Evolutionary conservation across 192 early-diverging fungal species (phyloP).

Genomic region (Spinellus fusiger): DNA sequence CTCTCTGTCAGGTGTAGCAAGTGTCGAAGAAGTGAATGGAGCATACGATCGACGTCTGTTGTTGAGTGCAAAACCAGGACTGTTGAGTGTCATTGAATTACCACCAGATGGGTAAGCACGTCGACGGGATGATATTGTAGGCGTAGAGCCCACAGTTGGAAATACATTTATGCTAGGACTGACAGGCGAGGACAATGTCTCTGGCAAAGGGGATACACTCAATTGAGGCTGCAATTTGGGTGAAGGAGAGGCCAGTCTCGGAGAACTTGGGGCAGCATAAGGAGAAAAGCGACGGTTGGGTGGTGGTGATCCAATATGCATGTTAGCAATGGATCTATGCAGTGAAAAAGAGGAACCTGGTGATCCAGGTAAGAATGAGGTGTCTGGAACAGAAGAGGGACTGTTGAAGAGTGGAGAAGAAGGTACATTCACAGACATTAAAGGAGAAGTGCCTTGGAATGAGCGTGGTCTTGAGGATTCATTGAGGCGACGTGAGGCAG

Average conservation of each 20-base stretch:
- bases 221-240: slow-evolving; percentile 5
- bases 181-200: background rate
- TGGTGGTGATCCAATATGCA: slow-evolving; percentile 29
- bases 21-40: slow-evolving; percentile 10
- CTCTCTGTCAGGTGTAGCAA: slow-evolving; percentile 16
- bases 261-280: slow-evolving; percentile 23
- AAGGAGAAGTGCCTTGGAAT: slow-evolving; percentile 1
- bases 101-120: background rate
- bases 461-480: background rate
- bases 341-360: slow-evolving; percentile 12
- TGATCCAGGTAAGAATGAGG: slow-evolving; percentile 6
- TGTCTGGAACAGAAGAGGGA: slow-evolving; percentile 4
- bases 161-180: background rate
- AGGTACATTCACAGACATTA: slow-evolving; percentile 1
- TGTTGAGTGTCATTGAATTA: background rate
- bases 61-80: background rate
- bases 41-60: background rate
- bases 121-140: background rate
- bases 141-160: background rate
- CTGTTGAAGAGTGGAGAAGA: background rate
- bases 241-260: slow-evolving; percentile 3
- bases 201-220: background rate
- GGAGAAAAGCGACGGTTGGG: slow-evolving; percentile 25
- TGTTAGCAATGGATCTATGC: slow-evolving; percentile 27
- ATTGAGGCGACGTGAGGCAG: background rate